Percentiles rank a stretch among this genome's conserved stretches.
These are phyloP conservation scores for Vitis riparia DNA, from an alignment of 164 flowering plant species.

Conservation along the genomic window DNA sequence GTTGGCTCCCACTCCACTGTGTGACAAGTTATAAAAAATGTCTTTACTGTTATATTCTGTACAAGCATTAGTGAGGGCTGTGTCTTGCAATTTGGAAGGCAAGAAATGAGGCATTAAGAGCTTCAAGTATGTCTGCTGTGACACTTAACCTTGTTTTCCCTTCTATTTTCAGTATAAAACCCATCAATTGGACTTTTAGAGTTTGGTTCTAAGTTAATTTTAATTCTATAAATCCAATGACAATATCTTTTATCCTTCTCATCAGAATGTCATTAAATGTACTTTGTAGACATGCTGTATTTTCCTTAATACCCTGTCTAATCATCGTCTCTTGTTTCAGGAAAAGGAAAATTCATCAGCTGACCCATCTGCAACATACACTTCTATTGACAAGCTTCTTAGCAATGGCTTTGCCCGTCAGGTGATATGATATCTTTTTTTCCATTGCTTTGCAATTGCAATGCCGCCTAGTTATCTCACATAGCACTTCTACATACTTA, in stretches of 20 bases:
- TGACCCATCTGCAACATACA: slow-evolving; percentile 27
- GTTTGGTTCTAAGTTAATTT: no score
- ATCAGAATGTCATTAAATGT: neutral
- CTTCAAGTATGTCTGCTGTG: no score
- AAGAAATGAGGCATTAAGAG: no score
- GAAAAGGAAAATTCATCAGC: slow-evolving; percentile 27
- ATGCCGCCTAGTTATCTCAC: neutral
- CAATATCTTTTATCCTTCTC: neutral
- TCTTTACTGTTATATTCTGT: no score
- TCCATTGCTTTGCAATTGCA: neutral
- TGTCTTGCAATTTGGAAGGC: no score
- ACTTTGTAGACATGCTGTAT: neutral
- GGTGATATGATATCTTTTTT: slow-evolving; percentile 29
- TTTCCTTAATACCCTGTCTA: neutral
- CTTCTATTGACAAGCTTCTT: slow-evolving; percentile 62
- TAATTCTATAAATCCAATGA: neutral
- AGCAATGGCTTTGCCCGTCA: slow-evolving; percentile 76
- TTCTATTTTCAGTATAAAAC: neutral
- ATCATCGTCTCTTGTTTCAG: slow-evolving; percentile 30
- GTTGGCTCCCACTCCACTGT: no score
- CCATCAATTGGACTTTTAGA: neutral
- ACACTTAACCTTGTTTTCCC: neutral
- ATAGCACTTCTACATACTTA: neutral
- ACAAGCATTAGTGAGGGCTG: no score
- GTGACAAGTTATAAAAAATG: no score